Evolutionary conservation across 495 filamentous ascomycete genomes (phyloP).

Genomic region (Cryomyces minteri): DNA sequence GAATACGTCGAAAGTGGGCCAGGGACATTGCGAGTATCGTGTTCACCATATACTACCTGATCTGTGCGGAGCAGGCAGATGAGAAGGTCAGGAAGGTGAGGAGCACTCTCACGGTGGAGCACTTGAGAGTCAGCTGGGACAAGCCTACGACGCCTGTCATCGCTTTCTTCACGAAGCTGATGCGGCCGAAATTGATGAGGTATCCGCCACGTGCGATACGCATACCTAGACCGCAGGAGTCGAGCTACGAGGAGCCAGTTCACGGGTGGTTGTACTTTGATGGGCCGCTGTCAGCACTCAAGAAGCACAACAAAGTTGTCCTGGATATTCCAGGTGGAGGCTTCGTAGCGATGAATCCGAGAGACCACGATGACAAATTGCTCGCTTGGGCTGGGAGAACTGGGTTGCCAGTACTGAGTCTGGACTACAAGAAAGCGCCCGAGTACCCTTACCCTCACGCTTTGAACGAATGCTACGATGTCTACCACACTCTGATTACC

Average conservation of each 20-base stretch:
- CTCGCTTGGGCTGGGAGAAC: slow-evolving; percentile 75
- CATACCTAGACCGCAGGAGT: slow-evolving; percentile 61
- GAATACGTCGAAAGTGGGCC: slow-evolving; percentile 62
- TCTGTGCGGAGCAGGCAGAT: slow-evolving; percentile 85
- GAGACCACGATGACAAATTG: slow-evolving; percentile 82
- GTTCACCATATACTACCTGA: slow-evolving; percentile 75
- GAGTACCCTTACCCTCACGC: slow-evolving; percentile 93
- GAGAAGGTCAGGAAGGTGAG: slow-evolving; percentile 89
- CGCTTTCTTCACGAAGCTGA: slow-evolving; percentile 41
- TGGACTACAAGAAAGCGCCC: slow-evolving; percentile 90
- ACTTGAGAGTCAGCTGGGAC: slow-evolving; percentile 88
- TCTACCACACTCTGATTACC: slow-evolving; percentile 63
- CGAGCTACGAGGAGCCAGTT: slow-evolving; percentile 65
- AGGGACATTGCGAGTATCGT: slow-evolving; percentile 64
- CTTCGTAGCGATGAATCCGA: slow-evolving; percentile 86
- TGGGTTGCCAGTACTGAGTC: slow-evolving; percentile 66
- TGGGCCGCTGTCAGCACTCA: slow-evolving; percentile 58
- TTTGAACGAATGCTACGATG: slow-evolving; percentile 90
- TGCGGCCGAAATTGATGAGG: slow-evolving; percentile 60
- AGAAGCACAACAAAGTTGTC: slow-evolving; percentile 61
- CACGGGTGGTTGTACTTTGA: slow-evolving; percentile 90
- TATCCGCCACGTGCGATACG: slow-evolving; percentile 66
- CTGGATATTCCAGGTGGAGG: slow-evolving; percentile 88
- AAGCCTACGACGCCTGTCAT: slow-evolving; percentile 79
- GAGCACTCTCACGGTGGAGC: slow-evolving; percentile 71